Base-by-base conservation (phyloP, 163 green algal genomes). In the Smithsoniella earleae region DNA sequence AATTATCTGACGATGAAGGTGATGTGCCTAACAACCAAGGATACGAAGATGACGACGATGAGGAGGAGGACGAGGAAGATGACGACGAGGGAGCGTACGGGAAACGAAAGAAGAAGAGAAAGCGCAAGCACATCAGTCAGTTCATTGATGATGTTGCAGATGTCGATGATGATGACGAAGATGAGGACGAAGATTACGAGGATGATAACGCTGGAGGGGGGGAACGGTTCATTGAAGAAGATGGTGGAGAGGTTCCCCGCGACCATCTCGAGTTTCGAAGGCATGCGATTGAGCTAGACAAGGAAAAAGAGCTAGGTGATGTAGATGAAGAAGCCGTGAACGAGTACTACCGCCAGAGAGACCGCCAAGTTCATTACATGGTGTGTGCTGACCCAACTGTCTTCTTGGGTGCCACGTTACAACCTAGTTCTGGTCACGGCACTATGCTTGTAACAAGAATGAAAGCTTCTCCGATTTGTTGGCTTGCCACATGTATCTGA, bases 91-190 rank as follows among this genome's bases (percentile, higher is more conserved):
- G 43, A 33, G 58, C 22, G 58, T 30, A 33, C 5, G 58, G 28
- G 3, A 33, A 69, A 69, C 58, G 58, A 30, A 69, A 69, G 58
- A 69, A 69, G 27, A 69, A 22, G 0, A 69, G 43, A 13, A 69
- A 69, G 58, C 5, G 40, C 10, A 69, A 69, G 27, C 58, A 33
- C 20, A 69, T n/a, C 58, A 69, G n/a, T n/a, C n/a, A 36, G 25
- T 69, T 69, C 25, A 69, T 69, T 34, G 58, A 69, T 69, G 58
- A 69, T 69, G 58, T 69, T 13, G 58, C 58, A 40, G 58, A 69
- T 34, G 58, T 69, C 6, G 58, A 69, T 13, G 58, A 69, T 13
- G 58, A 69, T 34, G 58, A 69, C 8, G 58, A 69, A 13, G 58
- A 69, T 34, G 58, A 69, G n/a, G 58, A 69, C 58, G 58, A 69